phyloP scores from a whole-genome alignment of 1,284 basidiomycete species.

The Flammula alnicola region DNA sequence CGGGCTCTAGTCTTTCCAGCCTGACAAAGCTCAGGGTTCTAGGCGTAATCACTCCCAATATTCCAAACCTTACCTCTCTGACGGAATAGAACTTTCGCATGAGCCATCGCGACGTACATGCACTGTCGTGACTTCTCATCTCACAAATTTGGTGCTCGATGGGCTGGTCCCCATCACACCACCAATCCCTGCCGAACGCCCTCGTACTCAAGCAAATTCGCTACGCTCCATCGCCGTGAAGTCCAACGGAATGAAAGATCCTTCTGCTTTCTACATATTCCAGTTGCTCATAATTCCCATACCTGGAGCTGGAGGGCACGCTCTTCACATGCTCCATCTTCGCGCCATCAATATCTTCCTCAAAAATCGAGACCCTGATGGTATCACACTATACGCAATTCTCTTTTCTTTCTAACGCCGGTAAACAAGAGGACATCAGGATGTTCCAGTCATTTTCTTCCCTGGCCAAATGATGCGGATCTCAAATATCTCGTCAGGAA shows the following conservation, averaged over 20 bases:
- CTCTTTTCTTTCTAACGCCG: neutral
- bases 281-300: slow-evolving; percentile 2
- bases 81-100: slow-evolving; percentile 9
- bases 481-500: too few relatives aligned
- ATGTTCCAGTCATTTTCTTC: slow-evolving; percentile 8
- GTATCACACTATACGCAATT: neutral
- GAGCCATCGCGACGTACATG: slow-evolving; percentile 15
- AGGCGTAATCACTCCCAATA: slow-evolving; percentile 15
- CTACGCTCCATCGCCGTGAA: slow-evolving; percentile 1
- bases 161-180: slow-evolving; percentile 1
- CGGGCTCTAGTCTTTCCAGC: slow-evolving; percentile 3
- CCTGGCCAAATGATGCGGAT: too few relatives aligned
- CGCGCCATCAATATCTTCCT: neutral
- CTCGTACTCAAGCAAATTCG: slow-evolving; percentile 1
- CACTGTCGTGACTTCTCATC: slow-evolving; percentile 8
- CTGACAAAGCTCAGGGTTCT: slow-evolving; percentile 12
- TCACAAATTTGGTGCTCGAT: slow-evolving; percentile 4
- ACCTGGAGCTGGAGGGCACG: slow-evolving; percentile 4
- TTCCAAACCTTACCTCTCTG: slow-evolving; percentile 19
- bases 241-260: neutral
- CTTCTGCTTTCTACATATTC: neutral
- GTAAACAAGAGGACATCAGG: neutral
- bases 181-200: neutral
- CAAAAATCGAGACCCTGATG: slow-evolving; percentile 4
- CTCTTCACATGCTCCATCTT: slow-evolving; percentile 5